Evolutionary conservation across 257 asterid genomes (phyloP).

Genomic region (Misopates orontium): DNA sequence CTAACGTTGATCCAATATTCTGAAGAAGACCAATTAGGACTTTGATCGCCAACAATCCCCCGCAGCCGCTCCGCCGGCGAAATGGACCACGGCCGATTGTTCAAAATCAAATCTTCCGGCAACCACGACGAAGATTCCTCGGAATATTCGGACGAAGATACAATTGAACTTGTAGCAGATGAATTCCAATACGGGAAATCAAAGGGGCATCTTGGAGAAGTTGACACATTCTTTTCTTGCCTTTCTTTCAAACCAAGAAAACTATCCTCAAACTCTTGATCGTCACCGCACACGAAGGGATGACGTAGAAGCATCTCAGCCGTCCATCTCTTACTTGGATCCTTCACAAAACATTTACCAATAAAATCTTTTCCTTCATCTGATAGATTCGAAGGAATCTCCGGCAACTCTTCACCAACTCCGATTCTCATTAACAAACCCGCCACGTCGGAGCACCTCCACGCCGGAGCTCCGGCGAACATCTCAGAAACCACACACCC

Average conservation of each 20-base stretch:
- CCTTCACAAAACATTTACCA: constrained; percentile 36
- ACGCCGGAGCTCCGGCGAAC: constrained; percentile 39
- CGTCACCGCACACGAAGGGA: constrained; percentile 30
- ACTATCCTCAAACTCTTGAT: background rate
- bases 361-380: constrained; percentile 43
- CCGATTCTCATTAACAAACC: constrained; percentile 43
- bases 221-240: background rate
- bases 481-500: constrained; percentile 46
- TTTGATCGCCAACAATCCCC: constrained; percentile 28
- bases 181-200: constrained; percentile 42
- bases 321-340: constrained; percentile 49
- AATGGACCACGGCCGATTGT: constrained; percentile 4
- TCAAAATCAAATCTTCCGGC: constrained; percentile 28
- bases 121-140: too few species aligned
- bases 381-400: constrained; percentile 33
- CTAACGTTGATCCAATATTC: constrained; percentile 71
- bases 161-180: constrained; percentile 39
- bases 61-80: constrained; percentile 49
- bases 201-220: constrained; percentile 45
- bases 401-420: constrained; percentile 35
- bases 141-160: constrained; percentile 36
- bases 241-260: too few species aligned
- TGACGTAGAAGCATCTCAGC: constrained; percentile 57
- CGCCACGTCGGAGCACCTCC: constrained; percentile 37
- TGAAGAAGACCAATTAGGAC: constrained; percentile 45